phyloP scores from a whole-genome alignment of 2,329 filamentous ascomycete genomes.

The Colletotrichum karsti region DNA sequence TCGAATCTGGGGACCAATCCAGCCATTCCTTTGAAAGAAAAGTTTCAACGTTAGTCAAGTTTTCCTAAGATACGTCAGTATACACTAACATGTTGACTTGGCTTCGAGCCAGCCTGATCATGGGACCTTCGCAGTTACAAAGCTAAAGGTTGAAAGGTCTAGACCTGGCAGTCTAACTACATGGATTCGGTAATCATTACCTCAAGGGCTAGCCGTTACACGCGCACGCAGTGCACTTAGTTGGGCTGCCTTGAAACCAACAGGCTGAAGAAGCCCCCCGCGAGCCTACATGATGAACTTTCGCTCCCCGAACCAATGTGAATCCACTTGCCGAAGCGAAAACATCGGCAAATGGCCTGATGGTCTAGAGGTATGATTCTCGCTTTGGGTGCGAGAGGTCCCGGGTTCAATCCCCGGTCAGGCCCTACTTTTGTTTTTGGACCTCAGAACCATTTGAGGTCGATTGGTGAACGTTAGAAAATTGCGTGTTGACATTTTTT shows the following conservation, averaged over 20 bases:
- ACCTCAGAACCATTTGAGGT: not conserved
- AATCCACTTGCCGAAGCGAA: not conserved
- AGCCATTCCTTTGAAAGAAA: not conserved
- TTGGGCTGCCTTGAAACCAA: too few relatives aligned
- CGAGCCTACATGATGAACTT: too few relatives aligned
- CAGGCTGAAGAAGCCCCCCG: too few relatives aligned
- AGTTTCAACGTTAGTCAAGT: not conserved
- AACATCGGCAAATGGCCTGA: slow-evolving; percentile 28
- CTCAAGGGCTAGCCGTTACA: too few relatives aligned
- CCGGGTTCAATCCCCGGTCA: slow-evolving; percentile 42
- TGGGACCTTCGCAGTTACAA: not conserved
- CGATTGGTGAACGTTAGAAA: not conserved
- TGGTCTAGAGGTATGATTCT: slow-evolving; percentile 46
- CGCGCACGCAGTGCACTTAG: too few relatives aligned
- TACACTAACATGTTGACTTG: not conserved
- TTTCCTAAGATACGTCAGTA: not conserved
- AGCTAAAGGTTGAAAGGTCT: not conserved
- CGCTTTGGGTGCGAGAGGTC: slow-evolving; percentile 46
- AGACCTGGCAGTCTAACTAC: too few relatives aligned
- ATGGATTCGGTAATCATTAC: not conserved
- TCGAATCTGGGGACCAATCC: not conserved
- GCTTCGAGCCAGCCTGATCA: not conserved
- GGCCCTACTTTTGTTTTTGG: not conserved
- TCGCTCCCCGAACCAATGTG: not conserved
- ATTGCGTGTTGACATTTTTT: not conserved